Conservation (phyloP, 1,284 basidiomycete species). For the Austroboletus niveus region DNA sequence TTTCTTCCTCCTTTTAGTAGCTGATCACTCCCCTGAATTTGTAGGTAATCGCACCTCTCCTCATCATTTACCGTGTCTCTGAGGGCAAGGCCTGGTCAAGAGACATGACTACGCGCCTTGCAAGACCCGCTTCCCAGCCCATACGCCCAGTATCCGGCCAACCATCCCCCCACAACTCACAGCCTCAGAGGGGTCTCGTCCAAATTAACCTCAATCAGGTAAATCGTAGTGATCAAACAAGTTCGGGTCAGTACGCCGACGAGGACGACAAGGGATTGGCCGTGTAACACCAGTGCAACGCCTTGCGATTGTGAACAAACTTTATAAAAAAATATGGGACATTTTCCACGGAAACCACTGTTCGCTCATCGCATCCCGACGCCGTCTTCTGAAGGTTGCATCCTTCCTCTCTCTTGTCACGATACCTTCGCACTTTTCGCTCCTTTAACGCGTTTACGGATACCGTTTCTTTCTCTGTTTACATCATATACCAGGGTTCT, state of each 20-base stretch:
- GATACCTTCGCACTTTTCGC: neutral
- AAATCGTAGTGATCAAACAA: conserved; percentile 1
- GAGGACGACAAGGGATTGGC: neutral
- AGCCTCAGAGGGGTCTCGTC: conserved; percentile 5
- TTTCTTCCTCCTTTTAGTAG: neutral
- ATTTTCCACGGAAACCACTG: neutral
- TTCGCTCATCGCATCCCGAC: neutral
- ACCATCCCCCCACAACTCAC: neutral
- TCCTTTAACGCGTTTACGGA: neutral
- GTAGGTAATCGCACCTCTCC: conserved; percentile 31
- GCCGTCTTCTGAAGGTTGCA: no score
- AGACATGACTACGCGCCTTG: conserved; percentile 14
- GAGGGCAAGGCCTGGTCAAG: conserved; percentile 32
- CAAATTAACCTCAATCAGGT: conserved; percentile 15
- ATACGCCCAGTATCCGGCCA: conserved; percentile 11
- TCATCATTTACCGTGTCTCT: conserved; percentile 33
- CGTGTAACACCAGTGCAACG: conserved; percentile 4
- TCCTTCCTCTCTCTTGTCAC: no score
- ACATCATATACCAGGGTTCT: neutral
- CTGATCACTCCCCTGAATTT: conserved; percentile 4
- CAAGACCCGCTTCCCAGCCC: conserved; percentile 5
- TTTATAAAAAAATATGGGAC: neutral
- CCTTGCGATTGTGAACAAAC: neutral
- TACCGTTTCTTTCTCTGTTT: no score
- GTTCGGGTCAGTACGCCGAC: conserved; percentile 4